These are phyloP conservation scores for Mycosarcoma mackinlayi DNA, from an alignment of 1,284 basidiomycete genomes.

Conservation along the genomic window DNA sequence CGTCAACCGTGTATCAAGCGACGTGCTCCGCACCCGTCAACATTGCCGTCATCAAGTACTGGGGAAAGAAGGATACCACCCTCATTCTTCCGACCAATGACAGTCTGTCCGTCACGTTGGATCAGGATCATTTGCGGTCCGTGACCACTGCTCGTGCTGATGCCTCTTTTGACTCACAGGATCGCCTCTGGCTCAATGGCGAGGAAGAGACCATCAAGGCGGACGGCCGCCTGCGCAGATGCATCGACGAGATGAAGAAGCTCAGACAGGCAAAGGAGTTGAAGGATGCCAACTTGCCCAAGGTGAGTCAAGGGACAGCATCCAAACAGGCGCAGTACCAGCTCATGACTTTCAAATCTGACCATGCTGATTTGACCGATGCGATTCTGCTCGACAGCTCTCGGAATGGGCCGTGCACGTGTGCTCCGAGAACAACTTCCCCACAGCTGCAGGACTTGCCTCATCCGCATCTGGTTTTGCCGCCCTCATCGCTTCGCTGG, in stretches of 20 bases:
- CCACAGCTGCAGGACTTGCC: slow-evolving; percentile 95
- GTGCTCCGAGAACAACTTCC: slow-evolving; percentile 97
- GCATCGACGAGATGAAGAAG: slow-evolving; percentile 86
- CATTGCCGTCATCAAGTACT: slow-evolving; percentile 92
- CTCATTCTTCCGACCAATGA: slow-evolving; percentile 98
- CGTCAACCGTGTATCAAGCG: slow-evolving; percentile 77
- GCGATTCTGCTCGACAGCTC: slow-evolving; percentile 27
- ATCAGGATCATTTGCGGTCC: slow-evolving; percentile 93
- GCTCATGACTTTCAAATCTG: too few relatives aligned
- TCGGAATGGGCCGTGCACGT: slow-evolving; percentile 73
- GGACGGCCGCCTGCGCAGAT: slow-evolving; percentile 82
- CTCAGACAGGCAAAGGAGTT: slow-evolving; percentile 80
- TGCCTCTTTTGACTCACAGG: slow-evolving; percentile 75
- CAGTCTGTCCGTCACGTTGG: slow-evolving; percentile 94
- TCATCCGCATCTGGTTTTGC: slow-evolving; percentile 98
- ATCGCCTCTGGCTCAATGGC: slow-evolving; percentile 94
- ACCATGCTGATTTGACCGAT: too few relatives aligned
- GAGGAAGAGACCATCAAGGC: slow-evolving; percentile 87
- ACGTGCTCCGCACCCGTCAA: slow-evolving; percentile 94
- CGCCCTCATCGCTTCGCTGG: slow-evolving; percentile 89
- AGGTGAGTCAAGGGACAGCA: slow-evolving; percentile 35
- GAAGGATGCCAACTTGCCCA: slow-evolving; percentile 50
- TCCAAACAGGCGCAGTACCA: not conserved
- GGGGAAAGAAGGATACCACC: slow-evolving; percentile 96
- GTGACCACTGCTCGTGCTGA: slow-evolving; percentile 92